Conservation (phyloP, 148 eudicot genomes). For the Persicaria tinctoria region DNA sequence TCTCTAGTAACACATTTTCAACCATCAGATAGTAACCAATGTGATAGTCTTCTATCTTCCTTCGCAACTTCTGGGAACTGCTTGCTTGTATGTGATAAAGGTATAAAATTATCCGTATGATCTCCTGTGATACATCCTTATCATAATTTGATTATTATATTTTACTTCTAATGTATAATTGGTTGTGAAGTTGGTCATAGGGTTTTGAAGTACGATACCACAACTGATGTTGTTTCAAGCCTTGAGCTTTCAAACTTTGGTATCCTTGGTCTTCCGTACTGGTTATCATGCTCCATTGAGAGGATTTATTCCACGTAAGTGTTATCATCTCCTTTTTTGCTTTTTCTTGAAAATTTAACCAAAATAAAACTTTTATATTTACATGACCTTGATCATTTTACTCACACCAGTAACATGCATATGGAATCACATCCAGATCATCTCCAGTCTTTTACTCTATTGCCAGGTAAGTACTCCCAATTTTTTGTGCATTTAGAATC, state of each 20-base stretch:
- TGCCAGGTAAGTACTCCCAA: constrained; percentile 49
- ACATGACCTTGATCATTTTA: constrained; percentile 5
- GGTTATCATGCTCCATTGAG: constrained; percentile 63
- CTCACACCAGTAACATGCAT: constrained; percentile 30
- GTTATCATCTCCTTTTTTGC: not conserved
- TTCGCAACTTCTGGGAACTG: constrained; percentile 41
- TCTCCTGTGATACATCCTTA: not conserved
- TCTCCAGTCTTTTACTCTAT: constrained; percentile 38
- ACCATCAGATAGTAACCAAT: constrained; percentile 35
- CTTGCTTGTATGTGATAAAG: constrained; percentile 65
- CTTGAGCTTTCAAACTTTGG: constrained; percentile 61
- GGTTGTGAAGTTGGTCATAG: constrained; percentile 61
- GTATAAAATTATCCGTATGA: constrained; percentile 25
- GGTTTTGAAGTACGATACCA: constrained; percentile 47
- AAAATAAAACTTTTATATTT: constrained; percentile 6
- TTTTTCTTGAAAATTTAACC: not conserved
- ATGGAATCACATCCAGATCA: constrained; percentile 45
- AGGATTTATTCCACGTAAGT: constrained; percentile 55
- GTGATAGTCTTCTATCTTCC: constrained; percentile 62
- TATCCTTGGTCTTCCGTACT: constrained; percentile 70
- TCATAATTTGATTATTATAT: constrained; percentile 11
- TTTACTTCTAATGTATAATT: constrained; percentile 15
- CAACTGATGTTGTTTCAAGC: constrained; percentile 39
- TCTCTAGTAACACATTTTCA: constrained; percentile 27
- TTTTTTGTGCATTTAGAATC: not conserved